A percentile compares a stretch with the other conserved stretches of the same genome.
phyloP scores from a whole-genome alignment of 2,329 filamentous ascomycete species.

The Penicillium sp. region DNA sequence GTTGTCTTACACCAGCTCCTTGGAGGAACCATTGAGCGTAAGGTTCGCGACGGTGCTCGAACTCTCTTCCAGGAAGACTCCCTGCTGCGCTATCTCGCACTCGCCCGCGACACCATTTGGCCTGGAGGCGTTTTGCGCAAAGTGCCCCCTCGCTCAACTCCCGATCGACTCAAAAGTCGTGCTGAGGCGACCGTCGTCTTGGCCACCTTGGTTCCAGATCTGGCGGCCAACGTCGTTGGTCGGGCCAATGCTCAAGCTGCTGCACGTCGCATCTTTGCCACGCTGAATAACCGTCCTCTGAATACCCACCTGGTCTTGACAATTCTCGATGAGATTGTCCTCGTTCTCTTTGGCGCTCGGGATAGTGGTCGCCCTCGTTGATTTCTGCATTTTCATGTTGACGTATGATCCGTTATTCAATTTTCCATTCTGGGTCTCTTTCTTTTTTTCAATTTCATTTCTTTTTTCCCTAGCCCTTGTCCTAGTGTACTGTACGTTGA shows the following conservation, averaged over 20 bases:
- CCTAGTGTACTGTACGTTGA: no score
- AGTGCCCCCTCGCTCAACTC: conserved; percentile 52
- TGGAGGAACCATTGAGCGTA: conserved; percentile 91
- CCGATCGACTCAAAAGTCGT: conserved; percentile 72
- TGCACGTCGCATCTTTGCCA: conserved; percentile 80
- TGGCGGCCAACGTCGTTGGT: conserved; percentile 89
- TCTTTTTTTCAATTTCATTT: no score
- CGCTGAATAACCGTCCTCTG: conserved; percentile 80
- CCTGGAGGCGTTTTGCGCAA: conserved; percentile 51
- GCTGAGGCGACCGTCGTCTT: conserved; percentile 86
- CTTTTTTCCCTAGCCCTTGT: no score
- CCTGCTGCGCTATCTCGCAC: conserved; percentile 66
- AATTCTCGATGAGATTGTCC: conserved; percentile 63
- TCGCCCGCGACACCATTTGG: conserved; percentile 76
- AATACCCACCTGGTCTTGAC: conserved; percentile 71
- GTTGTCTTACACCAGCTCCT: conserved; percentile 93
- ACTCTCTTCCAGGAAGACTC: conserved; percentile 70
- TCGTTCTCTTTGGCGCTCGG: conserved; percentile 53
- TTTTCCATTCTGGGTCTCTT: no score
- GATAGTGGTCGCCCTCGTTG: conserved; percentile 15
- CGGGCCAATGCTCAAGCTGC: conserved; percentile 85
- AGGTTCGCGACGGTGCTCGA: conserved; percentile 78
- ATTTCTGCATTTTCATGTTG: background rate
- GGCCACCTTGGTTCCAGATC: conserved; percentile 79
- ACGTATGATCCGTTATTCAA: no score